These are phyloP conservation scores for Cladosporium halotolerans DNA, from an alignment of 2,329 filamentous ascomycete species.

Conservation along the genomic window DNA sequence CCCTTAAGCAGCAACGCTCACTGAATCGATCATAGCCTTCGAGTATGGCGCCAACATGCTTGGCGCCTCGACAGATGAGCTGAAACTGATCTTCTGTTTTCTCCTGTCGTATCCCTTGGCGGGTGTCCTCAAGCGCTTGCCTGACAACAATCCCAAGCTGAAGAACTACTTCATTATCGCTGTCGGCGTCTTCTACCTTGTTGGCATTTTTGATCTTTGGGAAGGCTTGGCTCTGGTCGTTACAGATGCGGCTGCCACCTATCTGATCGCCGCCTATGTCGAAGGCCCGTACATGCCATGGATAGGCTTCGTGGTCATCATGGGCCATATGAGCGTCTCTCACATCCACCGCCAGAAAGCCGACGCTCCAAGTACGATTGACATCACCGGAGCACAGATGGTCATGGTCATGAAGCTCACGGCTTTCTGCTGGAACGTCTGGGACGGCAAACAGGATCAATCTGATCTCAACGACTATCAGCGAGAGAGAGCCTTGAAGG, in stretches of 20 bases:
- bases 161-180: conserved; percentile 90
- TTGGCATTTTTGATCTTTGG: conserved; percentile 93
- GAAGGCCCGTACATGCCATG: conserved; percentile 95
- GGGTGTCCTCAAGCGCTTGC: conserved; percentile 79
- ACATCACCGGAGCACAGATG: conserved; percentile 96
- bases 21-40: conserved; percentile 47
- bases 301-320: conserved; percentile 87
- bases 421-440: conserved; percentile 96
- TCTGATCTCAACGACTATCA: conserved; percentile 80
- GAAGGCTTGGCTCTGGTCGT: conserved; percentile 70
- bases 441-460: conserved; percentile 76
- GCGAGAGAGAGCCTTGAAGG: conserved; percentile 68
- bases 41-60: conserved; percentile 50
- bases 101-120: conserved; percentile 89
- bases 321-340: conserved; percentile 89
- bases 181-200: conserved; percentile 79
- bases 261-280: conserved; percentile 75
- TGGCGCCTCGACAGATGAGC: conserved; percentile 60
- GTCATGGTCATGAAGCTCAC: conserved; percentile 96
- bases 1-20: neutral
- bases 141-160: conserved; percentile 71
- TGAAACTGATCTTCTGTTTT: conserved; percentile 89
- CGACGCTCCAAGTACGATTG: conserved; percentile 60
- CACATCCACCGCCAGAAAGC: conserved; percentile 76
- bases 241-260: conserved; percentile 73